Base-by-base conservation (phyloP, 2,329 filamentous ascomycete genomes). In the Colletotrichum sp. region DNA sequence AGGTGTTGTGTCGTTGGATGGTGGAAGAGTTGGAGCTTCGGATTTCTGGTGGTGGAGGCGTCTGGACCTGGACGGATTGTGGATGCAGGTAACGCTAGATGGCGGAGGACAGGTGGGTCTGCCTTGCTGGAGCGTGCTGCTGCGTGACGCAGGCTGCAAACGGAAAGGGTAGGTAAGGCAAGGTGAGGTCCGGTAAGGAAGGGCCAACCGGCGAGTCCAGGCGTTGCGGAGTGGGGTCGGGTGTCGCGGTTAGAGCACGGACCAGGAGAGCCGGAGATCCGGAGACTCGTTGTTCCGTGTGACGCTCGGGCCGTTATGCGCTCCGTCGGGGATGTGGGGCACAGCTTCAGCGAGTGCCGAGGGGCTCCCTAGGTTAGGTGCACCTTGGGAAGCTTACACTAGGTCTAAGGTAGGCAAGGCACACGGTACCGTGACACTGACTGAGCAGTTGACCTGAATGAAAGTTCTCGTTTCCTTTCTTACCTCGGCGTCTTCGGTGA, bases 111-210 rank as follows among this genome's bases (percentile, higher is more conserved):
- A 52, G 44, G 44, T 52, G 44, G 44, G 44, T 52, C 44, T 52
- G 44, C 44, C 44, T 52, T 12, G 44, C 44, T n/a, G 44, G 44
- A 22, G 44, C 19, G n/a, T 60, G 25, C 15, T 57, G 36, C 55
- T 64, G 60, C 44, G 71, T 70, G 60, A 75, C 72, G 72, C 48
- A 65, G 36, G n/a, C 69, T 59, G 72, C 55, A 57, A 67, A 61
- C 61, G 34, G 68, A 59, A 57, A 57, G 48, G 34, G 60, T 8
- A 66, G 52, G 66, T 68, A 39, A 70, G 71, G 71, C 12, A 39
- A 72, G 65, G 71, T 63, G 57, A 68, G 34, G 72, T 34, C 9
- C 67, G 60, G 72, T 60, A 48, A 60, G 28, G 60, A 34, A 34
- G 34, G 48, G 28, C 68, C 72, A 61, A 60, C 67, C 28, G 60